Evolutionary conservation across 2,329 filamentous ascomycete species (phyloP), one percentile per base, ranked within the genome.

Genomic region (Daldinia sp.): DNA sequence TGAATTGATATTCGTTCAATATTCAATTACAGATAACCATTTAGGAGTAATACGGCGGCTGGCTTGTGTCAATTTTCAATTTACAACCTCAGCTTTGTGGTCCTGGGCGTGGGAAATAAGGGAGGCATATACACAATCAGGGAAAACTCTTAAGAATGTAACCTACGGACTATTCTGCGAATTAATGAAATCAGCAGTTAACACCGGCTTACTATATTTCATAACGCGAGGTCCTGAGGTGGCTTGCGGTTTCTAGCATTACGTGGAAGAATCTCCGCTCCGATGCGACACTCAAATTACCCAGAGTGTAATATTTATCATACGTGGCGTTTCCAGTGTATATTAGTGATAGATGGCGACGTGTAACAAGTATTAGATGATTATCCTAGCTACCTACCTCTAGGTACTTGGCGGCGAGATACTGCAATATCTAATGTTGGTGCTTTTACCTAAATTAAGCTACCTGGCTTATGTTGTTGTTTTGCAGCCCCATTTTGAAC

Each of bases 351-450:
- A 37, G 23, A 57, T 58, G 18, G 51, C 44, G 18, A 46, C 39
- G 58, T 68, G 54, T 50, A 41, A 68, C 68, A 39, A 15, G 35
- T 15, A 26, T 46, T 28, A 58, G 26, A 60, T 63, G 37, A 54
- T 58, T 58, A 35, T 7, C 30, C 12, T 42, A 12, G 35, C 35
- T 13, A 13, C 33, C 10, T 10, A 15, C 20, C 20, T 23, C 20
- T 23, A 15, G 12, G 35, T 13, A 13, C 35, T 4, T 15, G 12
- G 37, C 35, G 59, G 55, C 37, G 30, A 58, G 44, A 54, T 53
- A n/a, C 26, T 39, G 33, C 33, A 39, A 12, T 63, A 60, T 67
- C 48, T 65, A 44, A 67, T 33, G 30, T 12, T 35, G 30, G 23
- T 56, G n/a, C 37, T 23, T 28, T 30, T 23, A 50, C 23, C 10